Evolutionary conservation across 345 rosid species (phyloP).

Genomic region (Lumnitzera littorea): DNA sequence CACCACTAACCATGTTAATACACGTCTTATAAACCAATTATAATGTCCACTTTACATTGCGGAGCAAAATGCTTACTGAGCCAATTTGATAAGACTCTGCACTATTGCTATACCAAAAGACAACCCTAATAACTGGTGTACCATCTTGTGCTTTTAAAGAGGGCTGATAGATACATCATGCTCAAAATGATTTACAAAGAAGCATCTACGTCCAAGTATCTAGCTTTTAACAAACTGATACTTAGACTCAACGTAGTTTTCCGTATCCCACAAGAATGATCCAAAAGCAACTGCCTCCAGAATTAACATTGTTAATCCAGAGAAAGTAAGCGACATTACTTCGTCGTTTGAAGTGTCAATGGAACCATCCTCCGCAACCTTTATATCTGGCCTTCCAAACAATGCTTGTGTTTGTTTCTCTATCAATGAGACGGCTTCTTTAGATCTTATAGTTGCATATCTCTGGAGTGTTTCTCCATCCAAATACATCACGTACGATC

Average conservation of each 20-base stretch:
- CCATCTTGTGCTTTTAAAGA: too few species aligned
- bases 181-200: conserved; percentile 5
- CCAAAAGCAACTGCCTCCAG: conserved; percentile 91
- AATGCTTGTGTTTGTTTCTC: conserved; percentile 91
- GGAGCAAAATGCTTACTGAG: too few species aligned
- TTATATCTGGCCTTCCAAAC: conserved; percentile 80
- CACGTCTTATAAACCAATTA: too few species aligned
- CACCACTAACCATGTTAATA: too few species aligned
- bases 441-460: conserved; percentile 83
- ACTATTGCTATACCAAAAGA: too few species aligned
- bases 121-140: too few species aligned
- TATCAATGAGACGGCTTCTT: conserved; percentile 71
- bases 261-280: conserved; percentile 88
- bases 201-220: background rate
- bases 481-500: conserved; percentile 77
- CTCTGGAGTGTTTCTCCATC: conserved; percentile 88
- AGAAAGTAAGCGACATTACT: conserved; percentile 42
- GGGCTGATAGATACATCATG: too few species aligned
- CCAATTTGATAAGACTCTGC: too few species aligned
- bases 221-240: conserved; percentile 60
- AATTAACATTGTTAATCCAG: conserved; percentile 79
- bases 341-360: conserved; percentile 59
- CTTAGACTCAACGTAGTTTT: conserved; percentile 76
- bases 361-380: conserved; percentile 65
- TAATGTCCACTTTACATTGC: too few species aligned